Percentiles rank a stretch among this genome's conserved stretches.
These are phyloP conservation scores for Acanthamoeba quina DNA, from an alignment of 208 protist genomes.

Conservation along the genomic window DNA sequence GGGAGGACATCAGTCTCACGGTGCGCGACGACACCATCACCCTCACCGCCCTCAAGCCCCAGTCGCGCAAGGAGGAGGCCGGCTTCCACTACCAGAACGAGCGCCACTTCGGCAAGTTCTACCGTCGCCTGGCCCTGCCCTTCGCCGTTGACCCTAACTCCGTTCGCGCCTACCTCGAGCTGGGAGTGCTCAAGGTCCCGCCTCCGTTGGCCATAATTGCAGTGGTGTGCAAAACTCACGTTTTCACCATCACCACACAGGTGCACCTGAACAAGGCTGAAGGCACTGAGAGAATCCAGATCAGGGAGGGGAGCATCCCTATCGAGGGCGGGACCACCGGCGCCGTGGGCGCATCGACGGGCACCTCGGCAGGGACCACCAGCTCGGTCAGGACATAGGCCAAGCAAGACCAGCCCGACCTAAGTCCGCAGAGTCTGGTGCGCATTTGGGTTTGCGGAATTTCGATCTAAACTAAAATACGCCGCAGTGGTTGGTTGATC, in stretches of 20 bases:
- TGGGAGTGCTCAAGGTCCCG: conserved; percentile 31
- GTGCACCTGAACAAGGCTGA: background rate
- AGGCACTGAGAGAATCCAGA: background rate
- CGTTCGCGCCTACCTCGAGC: background rate
- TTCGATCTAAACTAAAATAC: background rate
- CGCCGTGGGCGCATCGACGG: background rate
- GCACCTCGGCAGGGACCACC: background rate
- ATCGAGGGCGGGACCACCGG: background rate
- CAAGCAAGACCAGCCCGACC: too few relatives aligned
- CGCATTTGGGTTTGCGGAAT: too few relatives aligned
- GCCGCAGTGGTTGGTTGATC: background rate
- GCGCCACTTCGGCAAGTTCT: conserved; percentile 70
- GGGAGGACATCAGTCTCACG: conserved; percentile 26
- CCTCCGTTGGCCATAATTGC: background rate
- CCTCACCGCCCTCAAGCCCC: conserved; percentile 56
- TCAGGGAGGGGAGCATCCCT: background rate
- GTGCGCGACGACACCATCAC: background rate
- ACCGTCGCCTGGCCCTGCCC: conserved; percentile 32
- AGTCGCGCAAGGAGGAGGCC: conserved; percentile 56
- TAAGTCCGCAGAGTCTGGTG: too few relatives aligned
- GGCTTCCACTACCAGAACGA: conserved; percentile 55
- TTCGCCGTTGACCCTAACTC: background rate
- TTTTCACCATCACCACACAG: background rate
- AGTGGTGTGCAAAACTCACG: too few relatives aligned
- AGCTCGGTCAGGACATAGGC: background rate